These are phyloP conservation scores for Ophiocordyceps camponoti-saundersi DNA, from an alignment of 2,329 filamentous ascomycete genomes.

Conservation along the genomic window DNA sequence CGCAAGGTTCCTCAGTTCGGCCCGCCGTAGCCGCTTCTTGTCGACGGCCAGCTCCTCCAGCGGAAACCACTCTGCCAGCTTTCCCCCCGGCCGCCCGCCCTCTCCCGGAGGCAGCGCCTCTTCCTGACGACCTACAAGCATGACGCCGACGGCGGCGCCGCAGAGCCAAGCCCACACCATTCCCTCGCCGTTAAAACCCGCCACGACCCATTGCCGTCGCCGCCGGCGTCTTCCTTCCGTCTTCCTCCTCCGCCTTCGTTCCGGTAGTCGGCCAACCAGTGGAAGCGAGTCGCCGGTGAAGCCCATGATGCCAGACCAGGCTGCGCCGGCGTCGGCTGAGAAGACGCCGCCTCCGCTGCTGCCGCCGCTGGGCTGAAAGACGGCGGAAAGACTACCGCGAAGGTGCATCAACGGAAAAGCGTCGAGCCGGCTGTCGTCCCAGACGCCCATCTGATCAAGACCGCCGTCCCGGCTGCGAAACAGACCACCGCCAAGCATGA, in stretches of 20 bases:
- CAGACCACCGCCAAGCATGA: slow-evolving; percentile 39
- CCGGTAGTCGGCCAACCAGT: slow-evolving; percentile 29
- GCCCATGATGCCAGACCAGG: slow-evolving; percentile 33
- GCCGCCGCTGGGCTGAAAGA: slow-evolving; percentile 23
- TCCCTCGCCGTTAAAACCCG: slow-evolving; percentile 32
- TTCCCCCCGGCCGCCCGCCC: slow-evolving; percentile 18
- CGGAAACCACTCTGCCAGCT: slow-evolving; percentile 23
- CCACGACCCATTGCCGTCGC: slow-evolving; percentile 31
- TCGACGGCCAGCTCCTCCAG: slow-evolving; percentile 15
- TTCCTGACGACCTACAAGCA: slow-evolving; percentile 23
- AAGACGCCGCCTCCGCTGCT: neutral
- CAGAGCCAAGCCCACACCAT: slow-evolving; percentile 37
- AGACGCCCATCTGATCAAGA: slow-evolving; percentile 26
- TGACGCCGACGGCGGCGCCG: slow-evolving; percentile 27
- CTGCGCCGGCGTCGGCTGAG: slow-evolving; percentile 15
- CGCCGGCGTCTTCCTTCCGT: neutral
- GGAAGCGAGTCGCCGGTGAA: slow-evolving; percentile 30
- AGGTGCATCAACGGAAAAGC: slow-evolving; percentile 20
- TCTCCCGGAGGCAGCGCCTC: slow-evolving; percentile 9
- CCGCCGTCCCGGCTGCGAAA: slow-evolving; percentile 23
- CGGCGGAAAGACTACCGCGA: slow-evolving; percentile 21
- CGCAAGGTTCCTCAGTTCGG: slow-evolving; percentile 18
- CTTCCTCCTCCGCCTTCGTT: slow-evolving; percentile 3
- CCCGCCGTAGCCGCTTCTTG: slow-evolving; percentile 15
- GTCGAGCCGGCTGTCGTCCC: slow-evolving; percentile 26